Evolutionary conservation across 495 filamentous ascomycete genomes (phyloP), one percentile per base, ranked within the genome.

Genomic region (Annulohypoxylon maeteangense): DNA sequence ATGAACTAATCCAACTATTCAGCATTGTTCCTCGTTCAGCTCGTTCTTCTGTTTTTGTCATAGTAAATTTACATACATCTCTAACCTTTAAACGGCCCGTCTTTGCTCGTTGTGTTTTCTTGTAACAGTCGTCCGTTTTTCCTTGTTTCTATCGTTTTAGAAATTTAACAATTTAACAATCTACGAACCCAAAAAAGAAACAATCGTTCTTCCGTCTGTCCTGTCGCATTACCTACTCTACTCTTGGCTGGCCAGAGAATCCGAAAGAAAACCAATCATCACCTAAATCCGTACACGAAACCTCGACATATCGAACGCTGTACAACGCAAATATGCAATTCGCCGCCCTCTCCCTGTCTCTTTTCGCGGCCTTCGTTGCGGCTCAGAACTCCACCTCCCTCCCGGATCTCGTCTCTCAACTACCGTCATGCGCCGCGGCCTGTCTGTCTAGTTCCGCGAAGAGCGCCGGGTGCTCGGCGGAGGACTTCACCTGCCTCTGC

Each of bases 311-410:
- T 44, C 36, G 1, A 65, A 59, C 53, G n/a, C 18, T 54, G 22
- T 42, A 55, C n/a, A 53, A 44, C 54, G 63, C 68, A 47, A 70
- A 44, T n/a, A 77, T 77, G 75, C 75, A 66, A 34, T 74, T 71
- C 68, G 31, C 62, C 11, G 12, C 65, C 29, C 11, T 66, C 50
- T 25, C 68, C 48, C 40, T 77, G 10, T 71, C 75, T 6, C 45
- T 75, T 22, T 71, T 77, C 38, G 73, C 50, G 34, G 73, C 75
- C 59, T 56, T 65, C 48, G 70, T 60, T 22, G 70, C 70, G 45
- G 75, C 75, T 12, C 75, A 77, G 60, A 75, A 77, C 70, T 74
- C 70, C 14, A 74, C 36, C 14, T 69, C 73, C 7, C 67, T 78
- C 29, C 70, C 76, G 1, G 72, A 69, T 20, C 68, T 78, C 23